These are phyloP conservation scores for Brasilioporus rufonigricans DNA, from an alignment of 768 basidiomycete species.

Conservation along the genomic window DNA sequence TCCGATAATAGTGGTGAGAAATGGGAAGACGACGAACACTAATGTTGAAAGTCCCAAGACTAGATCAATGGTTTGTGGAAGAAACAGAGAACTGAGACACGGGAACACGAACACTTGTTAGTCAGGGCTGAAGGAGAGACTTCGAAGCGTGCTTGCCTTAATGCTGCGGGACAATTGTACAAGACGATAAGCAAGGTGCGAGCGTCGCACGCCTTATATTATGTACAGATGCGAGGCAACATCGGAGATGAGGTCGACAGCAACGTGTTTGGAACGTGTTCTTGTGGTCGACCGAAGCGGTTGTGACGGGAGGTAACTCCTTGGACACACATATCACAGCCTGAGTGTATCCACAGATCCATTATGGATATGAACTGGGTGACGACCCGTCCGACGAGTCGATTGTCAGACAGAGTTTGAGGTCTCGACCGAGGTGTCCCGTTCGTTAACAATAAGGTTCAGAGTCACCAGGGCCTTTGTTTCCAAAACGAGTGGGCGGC, in stretches of 20 bases:
- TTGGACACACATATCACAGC: background rate
- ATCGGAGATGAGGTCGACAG: constrained; percentile 25
- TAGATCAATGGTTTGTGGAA: too few species aligned
- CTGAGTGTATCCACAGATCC: background rate
- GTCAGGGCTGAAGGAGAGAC: constrained; percentile 15
- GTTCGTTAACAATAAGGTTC: too few species aligned
- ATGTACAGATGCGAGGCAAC: constrained; percentile 9
- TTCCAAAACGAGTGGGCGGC: background rate
- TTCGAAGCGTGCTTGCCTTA: constrained; percentile 13
- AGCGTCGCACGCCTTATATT: background rate
- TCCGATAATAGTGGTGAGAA: constrained; percentile 1
- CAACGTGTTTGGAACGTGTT: constrained; percentile 23
- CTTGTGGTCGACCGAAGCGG: background rate
- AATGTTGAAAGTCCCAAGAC: background rate
- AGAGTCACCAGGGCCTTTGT: too few species aligned
- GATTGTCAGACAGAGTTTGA: background rate
- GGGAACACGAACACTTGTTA: background rate
- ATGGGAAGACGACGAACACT: background rate
- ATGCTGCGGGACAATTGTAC: constrained; percentile 10
- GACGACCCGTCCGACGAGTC: background rate
- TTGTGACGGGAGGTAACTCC: background rate
- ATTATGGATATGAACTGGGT: background rate
- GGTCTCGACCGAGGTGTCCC: too few species aligned
- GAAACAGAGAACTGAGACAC: too few species aligned
- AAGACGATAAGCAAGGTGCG: constrained; percentile 7